phyloP scores from a whole-genome alignment of 2,329 filamentous ascomycete genomes.

The Chrysosphaeria jannelii region DNA sequence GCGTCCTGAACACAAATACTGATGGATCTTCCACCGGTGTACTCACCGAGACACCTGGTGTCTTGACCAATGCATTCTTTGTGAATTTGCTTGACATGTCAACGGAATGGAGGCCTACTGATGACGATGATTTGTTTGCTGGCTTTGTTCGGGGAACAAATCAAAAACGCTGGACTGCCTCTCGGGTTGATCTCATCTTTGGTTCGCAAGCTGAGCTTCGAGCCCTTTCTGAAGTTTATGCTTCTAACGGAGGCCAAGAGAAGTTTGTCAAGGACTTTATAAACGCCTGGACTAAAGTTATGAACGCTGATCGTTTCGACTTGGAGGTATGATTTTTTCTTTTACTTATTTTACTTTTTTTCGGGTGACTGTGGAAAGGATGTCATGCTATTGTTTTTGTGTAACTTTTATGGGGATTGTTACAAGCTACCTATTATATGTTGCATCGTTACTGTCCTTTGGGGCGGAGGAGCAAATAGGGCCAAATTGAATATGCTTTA shows the following conservation, averaged over 20 bases:
- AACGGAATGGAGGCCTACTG: conserved; percentile 31
- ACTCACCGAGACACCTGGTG: conserved; percentile 34
- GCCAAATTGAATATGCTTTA: too few species aligned
- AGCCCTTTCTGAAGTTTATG: conserved; percentile 41
- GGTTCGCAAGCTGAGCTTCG: conserved; percentile 47
- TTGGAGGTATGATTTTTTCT: conserved; percentile 7
- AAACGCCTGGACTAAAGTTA: conserved; percentile 41
- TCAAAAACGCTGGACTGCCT: conserved; percentile 35
- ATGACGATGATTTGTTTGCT: conserved; percentile 23
- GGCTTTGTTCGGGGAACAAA: conserved; percentile 35
- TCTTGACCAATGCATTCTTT: conserved; percentile 56
- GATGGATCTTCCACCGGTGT: conserved; percentile 37
- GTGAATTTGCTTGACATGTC: conserved; percentile 42
- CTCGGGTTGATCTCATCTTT: conserved; percentile 38
- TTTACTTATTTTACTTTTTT: conserved; percentile 1
- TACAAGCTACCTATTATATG: too few species aligned
- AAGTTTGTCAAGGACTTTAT: conserved; percentile 47
- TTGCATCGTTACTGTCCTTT: too few species aligned
- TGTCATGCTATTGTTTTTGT: too few species aligned
- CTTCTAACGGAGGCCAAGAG: conserved; percentile 21
- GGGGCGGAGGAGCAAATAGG: too few species aligned
- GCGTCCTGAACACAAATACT: conserved; percentile 37
- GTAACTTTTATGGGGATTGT: too few species aligned
- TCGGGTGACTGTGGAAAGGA: too few species aligned
- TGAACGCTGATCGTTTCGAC: conserved; percentile 44